Base-by-base conservation (phyloP, 2,329 filamentous ascomycete genomes). In the Alternaria arbusti region DNA sequence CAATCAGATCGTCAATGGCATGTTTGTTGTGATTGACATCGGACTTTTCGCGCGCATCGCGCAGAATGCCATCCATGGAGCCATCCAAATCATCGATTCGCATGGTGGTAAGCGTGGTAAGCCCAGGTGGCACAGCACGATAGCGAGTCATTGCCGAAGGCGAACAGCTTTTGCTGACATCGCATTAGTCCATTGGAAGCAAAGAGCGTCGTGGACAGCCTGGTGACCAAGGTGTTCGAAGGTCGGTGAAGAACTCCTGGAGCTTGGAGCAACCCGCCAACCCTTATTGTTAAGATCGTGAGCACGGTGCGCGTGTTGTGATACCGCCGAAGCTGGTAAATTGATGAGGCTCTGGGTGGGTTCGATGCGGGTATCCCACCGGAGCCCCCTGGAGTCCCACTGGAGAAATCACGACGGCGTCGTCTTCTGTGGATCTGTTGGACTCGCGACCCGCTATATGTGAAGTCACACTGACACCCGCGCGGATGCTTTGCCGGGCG, bases 381-480 rank as follows among this genome's bases (percentile, higher is more conserved):
- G 50, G 61, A 28, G 46, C 51, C 46, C 46, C 63, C 54, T 61
- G 52, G 57, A 36, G 51, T 63, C 43, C 43, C 63, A 62, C 59
- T 62, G 63, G 55, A 63, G 55, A 57, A 54, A 57, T 45, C 28
- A 30, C 36, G 61, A 57, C 47, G 61, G 61, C 49, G 60, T 44
- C 47, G 36, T 43, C 22, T 51, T n/a, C 50, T 60, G 66, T 69
- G 68, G 67, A 66, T 54, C 62, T 63, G 58, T 60, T 57, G 54
- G 69, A 46, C 64, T 57, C 63, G 63, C 64, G 69, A 56, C 69
- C 69, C 69, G 69, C 69, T 67, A 50, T 67, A 70, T 66, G 64
- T 71, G 69, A 71, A 70, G 65, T 70, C 69, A 71, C 66, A 64
- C 60, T 67, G 67, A 63, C 66, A 61, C 57, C 66, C 59, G 66